phyloP scores from a whole-genome alignment of 768 basidiomycete species.

The Boletus insuetus region DNA sequence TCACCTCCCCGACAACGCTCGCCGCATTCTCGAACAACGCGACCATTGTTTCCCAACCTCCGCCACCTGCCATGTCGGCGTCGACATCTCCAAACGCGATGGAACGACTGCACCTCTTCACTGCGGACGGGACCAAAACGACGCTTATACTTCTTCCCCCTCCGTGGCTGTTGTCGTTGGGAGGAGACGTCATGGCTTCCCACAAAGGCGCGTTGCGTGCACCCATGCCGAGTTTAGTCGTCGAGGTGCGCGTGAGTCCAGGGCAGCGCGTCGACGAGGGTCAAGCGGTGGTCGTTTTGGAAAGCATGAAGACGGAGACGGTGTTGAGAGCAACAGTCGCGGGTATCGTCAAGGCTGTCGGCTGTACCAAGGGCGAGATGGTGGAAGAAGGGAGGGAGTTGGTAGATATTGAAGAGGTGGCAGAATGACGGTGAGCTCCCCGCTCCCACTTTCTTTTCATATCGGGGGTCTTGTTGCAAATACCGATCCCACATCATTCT shows the following conservation, averaged over 20 bases:
- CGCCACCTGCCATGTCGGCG: slow-evolving; percentile 50
- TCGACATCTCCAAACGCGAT: slow-evolving; percentile 54
- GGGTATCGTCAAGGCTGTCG: slow-evolving; percentile 70
- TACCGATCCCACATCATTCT: no score
- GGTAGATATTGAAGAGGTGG: slow-evolving; percentile 58
- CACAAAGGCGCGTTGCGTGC: slow-evolving; percentile 68
- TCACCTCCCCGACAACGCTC: slow-evolving; percentile 55
- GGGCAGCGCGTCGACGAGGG: slow-evolving; percentile 82
- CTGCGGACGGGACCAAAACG: slow-evolving; percentile 53
- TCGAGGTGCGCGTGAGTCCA: slow-evolving; percentile 76
- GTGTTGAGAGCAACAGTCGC: slow-evolving; percentile 68
- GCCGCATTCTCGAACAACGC: slow-evolving; percentile 47
- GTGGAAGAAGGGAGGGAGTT: slow-evolving; percentile 84
- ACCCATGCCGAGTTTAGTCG: slow-evolving; percentile 93
- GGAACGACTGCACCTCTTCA: slow-evolving; percentile 79
- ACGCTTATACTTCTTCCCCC: slow-evolving; percentile 68
- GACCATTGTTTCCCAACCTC: slow-evolving; percentile 74
- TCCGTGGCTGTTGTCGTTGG: slow-evolving; percentile 65
- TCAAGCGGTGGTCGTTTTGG: slow-evolving; percentile 77
- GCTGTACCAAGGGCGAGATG: slow-evolving; percentile 85
- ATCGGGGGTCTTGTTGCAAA: background rate
- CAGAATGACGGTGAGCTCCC: slow-evolving; percentile 5
- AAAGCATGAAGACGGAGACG: slow-evolving; percentile 98
- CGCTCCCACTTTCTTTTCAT: no score
- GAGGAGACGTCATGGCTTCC: slow-evolving; percentile 53